Evolutionary conservation across 805 yeast genomes (phyloP), one percentile per base, ranked within the genome.

Genomic region (Cyberlindnera sargentensis): DNA sequence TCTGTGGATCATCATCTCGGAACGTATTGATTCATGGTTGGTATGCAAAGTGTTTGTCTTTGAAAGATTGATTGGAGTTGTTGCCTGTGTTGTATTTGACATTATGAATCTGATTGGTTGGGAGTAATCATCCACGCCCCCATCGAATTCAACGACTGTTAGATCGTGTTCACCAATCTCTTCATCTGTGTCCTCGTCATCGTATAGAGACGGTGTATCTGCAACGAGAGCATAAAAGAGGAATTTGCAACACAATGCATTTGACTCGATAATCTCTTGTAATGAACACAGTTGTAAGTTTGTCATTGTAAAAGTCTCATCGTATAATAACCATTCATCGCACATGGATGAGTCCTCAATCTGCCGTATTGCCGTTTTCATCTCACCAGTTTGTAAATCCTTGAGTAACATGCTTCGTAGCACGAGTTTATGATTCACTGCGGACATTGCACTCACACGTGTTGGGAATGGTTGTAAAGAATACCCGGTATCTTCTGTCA

Each of bases 261-360:
- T 57, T 25, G 46, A 40, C 23, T 57, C 60, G 15, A 63, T 40
- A n/a, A 63, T 51, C 41, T 67, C 71, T n/a, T 60, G 60, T 6
- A 67, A 41, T 5, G 59, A 49, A 11, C 65, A 49, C 36, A 63
- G 54, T 42, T 65, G 66, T 36, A 68, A 46, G 47, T 67, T 68
- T 27, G 59, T 50, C 56, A 68, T 50, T 9, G 66, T 58, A 44
- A 67, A 68, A 2, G 55, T 48, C 4, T 63, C 56, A 48, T 68
- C 73, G 42, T 68, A 68, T 5, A 68, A 47, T 10, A 68, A 47
- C 73, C 73, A 68, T 37, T 68, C 71, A 39, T 67, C 71, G 11
- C 58, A 58, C 33, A 63, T 43, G 3, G 45, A 42, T 11, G 43
- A 36, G 9, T 43, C 46, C 53, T 46, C 57, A 23, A 50, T 39